These are phyloP conservation scores for Leptomonas pyrrhocoris DNA, from an alignment of 208 protist genomes.

Conservation along the genomic window DNA sequence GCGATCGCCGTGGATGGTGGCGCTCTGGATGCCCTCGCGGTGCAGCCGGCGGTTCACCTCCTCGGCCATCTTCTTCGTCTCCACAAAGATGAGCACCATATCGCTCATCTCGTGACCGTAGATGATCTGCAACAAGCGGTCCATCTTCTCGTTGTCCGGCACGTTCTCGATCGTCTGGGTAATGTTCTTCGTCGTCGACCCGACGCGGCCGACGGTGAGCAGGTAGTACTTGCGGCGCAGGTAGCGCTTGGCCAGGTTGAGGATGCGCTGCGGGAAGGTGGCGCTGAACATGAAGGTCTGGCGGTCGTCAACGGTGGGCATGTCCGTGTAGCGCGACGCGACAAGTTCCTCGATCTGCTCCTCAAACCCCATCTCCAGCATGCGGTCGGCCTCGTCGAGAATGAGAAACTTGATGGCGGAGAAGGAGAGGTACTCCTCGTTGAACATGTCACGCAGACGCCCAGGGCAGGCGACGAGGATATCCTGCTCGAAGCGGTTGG, in stretches of 20 bases:
- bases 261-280: slow-evolving; percentile 98
- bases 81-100: slow-evolving; percentile 96
- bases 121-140: slow-evolving; percentile 78
- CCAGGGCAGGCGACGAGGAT: slow-evolving; percentile 93
- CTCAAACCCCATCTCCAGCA: slow-evolving; percentile 99
- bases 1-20: slow-evolving; percentile 95
- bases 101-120: slow-evolving; percentile 78
- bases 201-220: slow-evolving; percentile 97
- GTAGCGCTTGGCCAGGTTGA: slow-evolving; percentile 97
- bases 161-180: slow-evolving; percentile 92
- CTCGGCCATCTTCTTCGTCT: slow-evolving; percentile 98
- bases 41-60: slow-evolving; percentile 71
- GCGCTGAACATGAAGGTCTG: slow-evolving; percentile 99
- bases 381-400: slow-evolving; percentile 98
- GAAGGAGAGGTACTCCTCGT: slow-evolving; percentile 84
- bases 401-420: slow-evolving; percentile 92
- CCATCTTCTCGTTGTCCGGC: slow-evolving; percentile 70
- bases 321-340: slow-evolving; percentile 90
- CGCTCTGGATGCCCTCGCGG: slow-evolving; percentile 89
- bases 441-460: slow-evolving; percentile 89
- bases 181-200: slow-evolving; percentile 96
- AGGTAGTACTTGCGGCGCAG: slow-evolving; percentile 96
- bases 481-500: slow-evolving; percentile 94
- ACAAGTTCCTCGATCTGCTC: slow-evolving; percentile 98
- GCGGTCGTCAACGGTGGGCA: slow-evolving; percentile 91